These are phyloP conservation scores for Globisporangium cederbergense DNA, from an alignment of 352 stramenopile species.

Conservation along the genomic window DNA sequence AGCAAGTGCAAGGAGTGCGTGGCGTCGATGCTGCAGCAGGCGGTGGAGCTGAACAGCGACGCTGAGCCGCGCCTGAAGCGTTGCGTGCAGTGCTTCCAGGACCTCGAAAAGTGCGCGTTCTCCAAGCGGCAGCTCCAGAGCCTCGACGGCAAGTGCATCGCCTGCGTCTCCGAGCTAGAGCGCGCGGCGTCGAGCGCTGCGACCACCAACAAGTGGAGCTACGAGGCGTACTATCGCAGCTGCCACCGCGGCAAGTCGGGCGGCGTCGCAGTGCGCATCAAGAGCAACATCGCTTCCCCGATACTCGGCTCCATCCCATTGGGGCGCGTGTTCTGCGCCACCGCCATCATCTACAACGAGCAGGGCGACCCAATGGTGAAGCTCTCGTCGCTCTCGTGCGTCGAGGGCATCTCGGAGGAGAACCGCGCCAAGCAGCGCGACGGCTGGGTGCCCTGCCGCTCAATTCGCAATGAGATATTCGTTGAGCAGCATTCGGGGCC, in stretches of 20 bases:
- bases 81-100: slow-evolving; percentile 76
- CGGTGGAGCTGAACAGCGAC: slow-evolving; percentile 17
- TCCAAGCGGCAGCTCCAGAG: slow-evolving; percentile 71
- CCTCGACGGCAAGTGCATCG: slow-evolving; percentile 59
- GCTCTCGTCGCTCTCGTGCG: slow-evolving; percentile 40
- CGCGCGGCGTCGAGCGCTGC: slow-evolving; percentile 22
- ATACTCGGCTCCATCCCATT: slow-evolving; percentile 58
- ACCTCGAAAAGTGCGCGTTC: slow-evolving; percentile 50
- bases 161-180: slow-evolving; percentile 53
- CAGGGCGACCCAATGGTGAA: slow-evolving; percentile 75
- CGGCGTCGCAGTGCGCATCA: slow-evolving; percentile 59
- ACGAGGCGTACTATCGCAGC: slow-evolving; percentile 61
- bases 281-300: slow-evolving; percentile 66
- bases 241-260: slow-evolving; percentile 66
- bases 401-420: slow-evolving; percentile 24
- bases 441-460: slow-evolving; percentile 67
- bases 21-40: slow-evolving; percentile 21
- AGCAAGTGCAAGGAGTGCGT: slow-evolving; percentile 71
- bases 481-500: slow-evolving; percentile 55
- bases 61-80: slow-evolving; percentile 40
- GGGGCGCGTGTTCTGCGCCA: slow-evolving; percentile 59
- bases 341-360: slow-evolving; percentile 61
- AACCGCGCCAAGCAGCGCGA: slow-evolving; percentile 26
- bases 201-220: slow-evolving; percentile 53
- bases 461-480: slow-evolving; percentile 70